Evolutionary conservation across 345 rosid species (phyloP), one percentile per base, ranked within the genome.

Genomic region (Populus euphratica): DNA sequence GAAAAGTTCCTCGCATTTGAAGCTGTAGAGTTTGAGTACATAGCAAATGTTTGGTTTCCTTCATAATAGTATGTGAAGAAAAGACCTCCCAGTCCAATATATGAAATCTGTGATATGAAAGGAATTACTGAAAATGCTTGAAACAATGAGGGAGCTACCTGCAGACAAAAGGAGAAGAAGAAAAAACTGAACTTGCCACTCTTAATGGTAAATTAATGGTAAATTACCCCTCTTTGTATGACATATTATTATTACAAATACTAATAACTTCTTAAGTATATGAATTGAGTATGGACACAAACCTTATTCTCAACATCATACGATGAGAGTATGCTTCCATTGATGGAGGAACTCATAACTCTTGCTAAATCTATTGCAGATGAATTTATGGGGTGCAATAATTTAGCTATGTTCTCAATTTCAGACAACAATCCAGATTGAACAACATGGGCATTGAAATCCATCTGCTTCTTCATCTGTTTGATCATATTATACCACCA

Each of bases 101-200:
- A 88, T 47, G 88, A 85, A 76, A 85, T 68, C 43, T 87, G 87
- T 14, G 89, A 82, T 12, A 83, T 2, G 20, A 77, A 21, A 43
- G 90, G 90, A 73, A 85, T 78, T 27, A 65, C 38, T 25, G 78
- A 77, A 54, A 86, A 65, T 62, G 88, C 76, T 78, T 83, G 84
- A 72, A 83, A 88, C 73, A 88, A n/a, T 3, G 67, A 13, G 1
- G 90, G 88, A 41, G 84, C 87, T 47, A 88, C 83, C 92, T 89
- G 83, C 66, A 62, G 6, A 17, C 16, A 36, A 47, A 56, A 14
- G 17, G 10, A 6, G 20, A 27, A 64, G 12, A 27, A 20, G 54
- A 36, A 27, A 38, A 38, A n/a, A 65, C 27, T 29, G 6, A 38
- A 39, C 8, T 29, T 27, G 21, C 5, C 13, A 4, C 23, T 41